These are phyloP conservation scores for Astrothelium macrocarpum DNA, from an alignment of 495 filamentous ascomycete genomes.

Conservation along the genomic window DNA sequence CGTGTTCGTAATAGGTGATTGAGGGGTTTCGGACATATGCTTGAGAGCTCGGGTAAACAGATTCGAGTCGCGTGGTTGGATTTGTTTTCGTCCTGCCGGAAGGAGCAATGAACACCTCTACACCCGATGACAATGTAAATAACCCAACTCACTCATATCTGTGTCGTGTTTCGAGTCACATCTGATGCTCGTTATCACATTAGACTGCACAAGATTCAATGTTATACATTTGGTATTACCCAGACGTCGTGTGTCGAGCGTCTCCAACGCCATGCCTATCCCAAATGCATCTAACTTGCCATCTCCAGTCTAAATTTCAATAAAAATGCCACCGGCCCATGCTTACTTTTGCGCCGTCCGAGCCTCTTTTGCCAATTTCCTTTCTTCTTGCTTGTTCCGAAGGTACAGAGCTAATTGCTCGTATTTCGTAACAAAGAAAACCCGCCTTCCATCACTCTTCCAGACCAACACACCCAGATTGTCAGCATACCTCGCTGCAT, in stretches of 20 bases:
- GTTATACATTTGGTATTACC: too few species aligned
- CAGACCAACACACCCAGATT: constrained; percentile 88
- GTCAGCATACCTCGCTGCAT: constrained; percentile 66
- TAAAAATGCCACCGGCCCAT: neutral
- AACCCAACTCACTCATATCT: neutral
- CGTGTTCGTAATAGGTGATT: neutral
- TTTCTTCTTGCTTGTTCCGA: constrained; percentile 44
- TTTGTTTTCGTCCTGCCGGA: too few species aligned
- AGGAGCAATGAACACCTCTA: neutral
- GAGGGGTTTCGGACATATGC: neutral
- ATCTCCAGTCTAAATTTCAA: neutral
- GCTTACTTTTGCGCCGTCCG: neutral
- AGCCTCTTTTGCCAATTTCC: neutral
- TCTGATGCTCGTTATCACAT: neutral
- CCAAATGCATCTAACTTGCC: neutral
- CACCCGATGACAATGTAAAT: neutral
- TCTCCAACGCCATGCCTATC: neutral
- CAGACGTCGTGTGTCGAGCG: neutral
- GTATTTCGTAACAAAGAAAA: constrained; percentile 79
- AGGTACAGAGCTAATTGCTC: constrained; percentile 78
- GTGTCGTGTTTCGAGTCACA: neutral
- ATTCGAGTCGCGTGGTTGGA: neutral
- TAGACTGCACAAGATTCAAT: too few species aligned
- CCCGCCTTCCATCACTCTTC: constrained; percentile 65
- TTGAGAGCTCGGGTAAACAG: neutral